These are phyloP conservation scores for Solanum ossicruentum DNA, from an alignment of 257 asterid genomes.

Conservation along the genomic window DNA sequence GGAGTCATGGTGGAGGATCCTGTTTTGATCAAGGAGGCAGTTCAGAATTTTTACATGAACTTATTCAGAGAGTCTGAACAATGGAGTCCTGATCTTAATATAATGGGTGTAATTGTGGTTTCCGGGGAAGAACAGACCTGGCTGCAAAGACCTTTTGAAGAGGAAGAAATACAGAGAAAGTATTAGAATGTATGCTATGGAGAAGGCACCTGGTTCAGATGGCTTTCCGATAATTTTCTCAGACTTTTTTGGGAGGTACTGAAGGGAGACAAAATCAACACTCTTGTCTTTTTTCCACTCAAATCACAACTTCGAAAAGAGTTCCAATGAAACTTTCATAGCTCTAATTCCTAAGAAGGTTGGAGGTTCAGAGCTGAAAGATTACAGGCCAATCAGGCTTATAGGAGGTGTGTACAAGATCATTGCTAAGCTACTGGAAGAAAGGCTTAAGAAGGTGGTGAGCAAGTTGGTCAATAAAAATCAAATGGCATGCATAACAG, in stretches of 20 bases:
- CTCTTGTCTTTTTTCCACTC: neutral
- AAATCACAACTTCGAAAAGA: neutral
- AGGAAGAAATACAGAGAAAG: neutral
- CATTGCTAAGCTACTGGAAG: neutral
- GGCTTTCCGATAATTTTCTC: neutral
- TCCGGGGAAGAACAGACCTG: neutral
- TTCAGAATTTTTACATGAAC: neutral
- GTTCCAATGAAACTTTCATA: neutral
- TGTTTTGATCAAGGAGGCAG: neutral
- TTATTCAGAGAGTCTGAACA: neutral
- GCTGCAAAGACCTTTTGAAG: neutral
- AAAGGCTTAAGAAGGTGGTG: neutral
- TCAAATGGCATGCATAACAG: neutral
- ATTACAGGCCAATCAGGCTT: neutral
- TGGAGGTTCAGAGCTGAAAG: neutral
- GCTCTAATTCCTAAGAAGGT: neutral
- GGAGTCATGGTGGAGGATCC: neutral
- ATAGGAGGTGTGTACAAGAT: neutral
- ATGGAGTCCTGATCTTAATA: neutral
- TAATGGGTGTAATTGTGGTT: neutral
- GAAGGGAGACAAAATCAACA: neutral
- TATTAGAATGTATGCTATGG: neutral
- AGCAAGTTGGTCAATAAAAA: neutral
- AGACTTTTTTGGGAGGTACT: neutral
- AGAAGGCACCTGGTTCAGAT: neutral